These are phyloP conservation scores for Cystobasidium slooffiae DNA, from an alignment of 1,284 basidiomycete genomes.

Conservation along the genomic window DNA sequence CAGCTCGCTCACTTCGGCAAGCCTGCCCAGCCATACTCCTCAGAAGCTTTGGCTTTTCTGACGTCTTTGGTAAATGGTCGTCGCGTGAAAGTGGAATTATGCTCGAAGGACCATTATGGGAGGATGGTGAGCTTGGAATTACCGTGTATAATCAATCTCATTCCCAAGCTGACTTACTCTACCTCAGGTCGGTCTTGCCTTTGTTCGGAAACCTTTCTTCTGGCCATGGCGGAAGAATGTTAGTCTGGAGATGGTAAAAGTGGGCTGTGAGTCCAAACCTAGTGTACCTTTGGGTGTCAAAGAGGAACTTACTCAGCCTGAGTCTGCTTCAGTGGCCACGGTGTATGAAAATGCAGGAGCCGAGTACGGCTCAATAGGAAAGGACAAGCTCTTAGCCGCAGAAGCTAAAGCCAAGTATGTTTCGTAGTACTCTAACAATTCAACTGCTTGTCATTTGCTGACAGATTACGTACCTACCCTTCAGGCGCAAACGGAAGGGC, in stretches of 20 bases:
- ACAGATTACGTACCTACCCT: background rate
- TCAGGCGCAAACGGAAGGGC: constrained; percentile 28
- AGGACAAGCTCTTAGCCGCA: constrained; percentile 22
- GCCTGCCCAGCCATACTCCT: constrained; percentile 70
- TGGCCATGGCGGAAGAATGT: constrained; percentile 61
- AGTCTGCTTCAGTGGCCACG: constrained; percentile 61
- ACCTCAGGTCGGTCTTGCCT: constrained; percentile 64
- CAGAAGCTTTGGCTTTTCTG: constrained; percentile 75
- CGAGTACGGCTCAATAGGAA: constrained; percentile 66
- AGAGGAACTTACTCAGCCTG: too few species aligned
- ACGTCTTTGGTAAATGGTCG: constrained; percentile 65
- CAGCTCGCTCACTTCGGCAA: constrained; percentile 79
- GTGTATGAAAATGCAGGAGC: constrained; percentile 77
- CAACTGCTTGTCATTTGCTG: background rate
- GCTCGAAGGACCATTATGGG: constrained; percentile 77
- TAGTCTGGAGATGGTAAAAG: constrained; percentile 72
- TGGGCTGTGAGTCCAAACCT: constrained; percentile 34
- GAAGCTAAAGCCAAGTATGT: constrained; percentile 42
- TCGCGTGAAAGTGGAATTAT: constrained; percentile 69
- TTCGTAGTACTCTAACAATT: background rate
- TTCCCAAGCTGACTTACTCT: background rate
- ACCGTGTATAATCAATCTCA: background rate
- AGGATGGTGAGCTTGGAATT: constrained; percentile 65
- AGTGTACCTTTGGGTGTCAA: too few species aligned
- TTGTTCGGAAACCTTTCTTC: constrained; percentile 39